Evolutionary conservation across 306 rosid genomes (phyloP).

Genomic region (Trichosanthes truncata): DNA sequence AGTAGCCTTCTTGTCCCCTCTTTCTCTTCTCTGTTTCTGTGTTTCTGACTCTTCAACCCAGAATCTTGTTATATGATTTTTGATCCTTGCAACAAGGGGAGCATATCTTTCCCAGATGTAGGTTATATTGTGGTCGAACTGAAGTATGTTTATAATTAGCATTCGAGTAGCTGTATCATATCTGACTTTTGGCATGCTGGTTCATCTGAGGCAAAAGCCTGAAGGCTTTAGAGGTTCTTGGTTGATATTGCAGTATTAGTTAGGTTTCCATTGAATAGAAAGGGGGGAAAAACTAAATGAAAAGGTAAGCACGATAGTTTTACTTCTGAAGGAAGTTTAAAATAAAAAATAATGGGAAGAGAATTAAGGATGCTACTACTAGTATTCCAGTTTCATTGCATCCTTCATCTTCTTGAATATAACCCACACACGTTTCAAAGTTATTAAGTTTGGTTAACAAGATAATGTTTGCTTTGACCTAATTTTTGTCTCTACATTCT

Average conservation of each 20-base stretch:
- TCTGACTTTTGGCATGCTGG: neutral
- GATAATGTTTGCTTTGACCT: neutral
- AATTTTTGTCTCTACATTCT: neutral
- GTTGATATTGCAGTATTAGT: neutral
- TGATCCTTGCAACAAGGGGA: neutral
- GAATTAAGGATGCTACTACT: neutral
- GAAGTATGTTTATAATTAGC: neutral
- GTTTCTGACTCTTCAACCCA: neutral
- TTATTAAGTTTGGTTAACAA: neutral
- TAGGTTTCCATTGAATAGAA: neutral
- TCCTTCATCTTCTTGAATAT: neutral
- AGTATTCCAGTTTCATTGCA: neutral
- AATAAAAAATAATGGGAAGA: neutral
- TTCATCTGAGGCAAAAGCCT: neutral
- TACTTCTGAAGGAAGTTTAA: neutral
- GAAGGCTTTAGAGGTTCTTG: neutral
- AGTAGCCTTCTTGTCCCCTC: slow-evolving; percentile 29
- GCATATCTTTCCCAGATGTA: neutral
- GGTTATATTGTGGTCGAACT: neutral
- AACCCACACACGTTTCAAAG: neutral
- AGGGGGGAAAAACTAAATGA: neutral
- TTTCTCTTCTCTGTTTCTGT: neutral
- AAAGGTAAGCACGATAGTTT: neutral
- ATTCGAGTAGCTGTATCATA: neutral
- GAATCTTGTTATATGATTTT: neutral